Evolutionary conservation across 768 basidiomycete genomes (phyloP).

Genomic region (Termitomyces sp.): DNA sequence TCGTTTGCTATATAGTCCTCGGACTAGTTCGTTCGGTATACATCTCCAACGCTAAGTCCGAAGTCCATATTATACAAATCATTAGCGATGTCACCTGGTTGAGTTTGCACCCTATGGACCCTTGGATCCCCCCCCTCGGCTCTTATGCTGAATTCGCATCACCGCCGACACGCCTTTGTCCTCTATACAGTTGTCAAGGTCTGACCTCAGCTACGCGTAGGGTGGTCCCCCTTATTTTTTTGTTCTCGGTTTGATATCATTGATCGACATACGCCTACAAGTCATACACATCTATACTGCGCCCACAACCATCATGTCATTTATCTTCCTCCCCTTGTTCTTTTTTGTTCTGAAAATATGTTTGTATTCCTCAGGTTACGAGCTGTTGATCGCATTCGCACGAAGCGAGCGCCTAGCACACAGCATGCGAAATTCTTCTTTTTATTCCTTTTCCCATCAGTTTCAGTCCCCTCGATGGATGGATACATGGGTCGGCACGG

Average conservation of each 20-base stretch:
- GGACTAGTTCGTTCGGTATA: not conserved
- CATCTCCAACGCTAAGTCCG: not conserved
- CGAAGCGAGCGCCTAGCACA: too few relatives aligned
- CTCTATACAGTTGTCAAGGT: not conserved
- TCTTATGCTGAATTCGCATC: not conserved
- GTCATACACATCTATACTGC: not conserved
- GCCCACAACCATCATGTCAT: conserved; percentile 1
- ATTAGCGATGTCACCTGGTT: not conserved
- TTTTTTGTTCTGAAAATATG: not conserved
- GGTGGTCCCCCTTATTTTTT: not conserved
- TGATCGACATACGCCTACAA: not conserved
- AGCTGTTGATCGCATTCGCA: not conserved
- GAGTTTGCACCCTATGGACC: not conserved
- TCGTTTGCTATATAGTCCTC: not conserved
- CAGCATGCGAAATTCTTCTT: not conserved
- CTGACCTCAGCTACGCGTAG: not conserved
- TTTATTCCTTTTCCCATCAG: not conserved
- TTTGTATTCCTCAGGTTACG: not conserved
- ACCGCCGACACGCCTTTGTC: not conserved
- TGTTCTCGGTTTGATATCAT: not conserved
- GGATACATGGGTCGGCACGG: not conserved
- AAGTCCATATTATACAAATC: not conserved
- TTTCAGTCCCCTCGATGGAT: not conserved
- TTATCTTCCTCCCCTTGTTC: not conserved
- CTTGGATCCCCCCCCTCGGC: not conserved